These are phyloP conservation scores for Xylariaceae sp. DNA, from an alignment of 2,329 filamentous ascomycete genomes.

Conservation along the genomic window DNA sequence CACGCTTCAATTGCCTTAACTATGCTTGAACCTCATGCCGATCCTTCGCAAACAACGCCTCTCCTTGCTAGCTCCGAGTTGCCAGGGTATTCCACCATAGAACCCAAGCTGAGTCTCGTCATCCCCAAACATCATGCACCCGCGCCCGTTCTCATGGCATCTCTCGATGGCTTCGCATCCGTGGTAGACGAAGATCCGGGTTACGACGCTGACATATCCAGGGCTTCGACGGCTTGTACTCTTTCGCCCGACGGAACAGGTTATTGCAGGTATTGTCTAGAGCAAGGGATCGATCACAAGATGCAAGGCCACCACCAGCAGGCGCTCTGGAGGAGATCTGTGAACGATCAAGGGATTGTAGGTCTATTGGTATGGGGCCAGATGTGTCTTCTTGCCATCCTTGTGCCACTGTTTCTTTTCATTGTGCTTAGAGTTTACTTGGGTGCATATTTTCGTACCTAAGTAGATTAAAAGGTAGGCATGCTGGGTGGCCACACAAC, in stretches of 20 bases:
- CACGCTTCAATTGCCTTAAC: neutral
- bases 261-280: conserved; percentile 32
- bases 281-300: conserved; percentile 27
- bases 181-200: conserved; percentile 20
- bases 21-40: neutral
- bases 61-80: conserved; percentile 19
- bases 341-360: no score
- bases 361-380: no score
- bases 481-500: no score
- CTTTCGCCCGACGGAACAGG: no score
- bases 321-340: no score
- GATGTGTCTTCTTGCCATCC: no score
- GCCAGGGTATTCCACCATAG: conserved; percentile 27
- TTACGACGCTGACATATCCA: neutral
- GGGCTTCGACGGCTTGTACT: neutral
- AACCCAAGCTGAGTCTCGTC: conserved; percentile 19
- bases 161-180: conserved; percentile 14
- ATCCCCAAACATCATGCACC: conserved; percentile 10
- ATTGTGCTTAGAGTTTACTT: no score
- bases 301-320: neutral
- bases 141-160: neutral
- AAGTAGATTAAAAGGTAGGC: no score
- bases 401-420: no score
- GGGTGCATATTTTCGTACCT: no score
- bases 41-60: conserved; percentile 20